Conservation (phyloP, 1,139 yeast species). For the Zygosaccharomyces pseudobailii region DNA sequence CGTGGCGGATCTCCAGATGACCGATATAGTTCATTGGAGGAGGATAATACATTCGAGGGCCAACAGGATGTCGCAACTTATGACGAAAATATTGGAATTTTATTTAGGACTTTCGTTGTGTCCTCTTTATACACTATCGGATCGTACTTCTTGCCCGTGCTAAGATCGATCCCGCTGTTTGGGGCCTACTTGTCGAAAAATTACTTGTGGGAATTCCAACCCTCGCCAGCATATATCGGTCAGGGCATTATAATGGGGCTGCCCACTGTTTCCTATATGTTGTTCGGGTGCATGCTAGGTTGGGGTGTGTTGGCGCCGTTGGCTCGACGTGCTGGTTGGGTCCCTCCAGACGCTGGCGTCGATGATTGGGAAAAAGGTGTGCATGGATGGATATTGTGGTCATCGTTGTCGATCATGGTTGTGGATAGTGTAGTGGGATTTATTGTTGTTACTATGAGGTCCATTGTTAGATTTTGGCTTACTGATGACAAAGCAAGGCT, state of each 20-base stretch:
- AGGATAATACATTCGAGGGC: constrained; percentile 10
- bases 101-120: constrained; percentile 55
- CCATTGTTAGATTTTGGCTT: constrained; percentile 35
- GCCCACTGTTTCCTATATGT: constrained; percentile 86
- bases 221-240: constrained; percentile 95
- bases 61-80: constrained; percentile 38
- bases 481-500: constrained; percentile 25
- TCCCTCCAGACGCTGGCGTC: constrained; percentile 69
- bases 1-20: constrained; percentile 3
- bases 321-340: constrained; percentile 66
- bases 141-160: constrained; percentile 67
- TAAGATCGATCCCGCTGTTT: constrained; percentile 69
- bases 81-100: constrained; percentile 51
- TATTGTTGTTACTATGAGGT: constrained; percentile 52
- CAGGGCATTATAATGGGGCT: constrained; percentile 98
- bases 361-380: constrained; percentile 93
- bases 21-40: constrained; percentile 8
- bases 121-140: constrained; percentile 70
- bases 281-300: constrained; percentile 82
- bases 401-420: constrained; percentile 88
- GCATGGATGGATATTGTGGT: constrained; percentile 98
- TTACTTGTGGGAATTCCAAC: constrained; percentile 88
- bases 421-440: constrained; percentile 86
- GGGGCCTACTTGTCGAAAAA: constrained; percentile 58
- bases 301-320: constrained; percentile 89